These are phyloP conservation scores for Aspergillus egyptiacus DNA, from an alignment of 495 filamentous ascomycete species.

Conservation along the genomic window DNA sequence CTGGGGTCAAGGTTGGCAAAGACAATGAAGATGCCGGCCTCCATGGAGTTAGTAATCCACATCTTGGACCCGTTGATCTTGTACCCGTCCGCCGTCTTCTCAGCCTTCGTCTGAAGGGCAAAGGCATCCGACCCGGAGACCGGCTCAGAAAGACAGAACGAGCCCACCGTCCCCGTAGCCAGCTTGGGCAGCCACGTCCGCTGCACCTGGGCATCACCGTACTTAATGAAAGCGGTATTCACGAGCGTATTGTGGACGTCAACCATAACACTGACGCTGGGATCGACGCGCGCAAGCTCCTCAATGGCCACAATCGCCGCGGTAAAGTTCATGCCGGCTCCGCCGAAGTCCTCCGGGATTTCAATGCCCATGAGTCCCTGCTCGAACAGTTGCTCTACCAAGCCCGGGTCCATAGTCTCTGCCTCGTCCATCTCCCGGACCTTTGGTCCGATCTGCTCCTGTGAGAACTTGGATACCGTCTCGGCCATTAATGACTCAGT, in stretches of 20 bases:
- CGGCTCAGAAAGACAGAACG: conserved; percentile 94
- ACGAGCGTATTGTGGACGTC: conserved; percentile 98
- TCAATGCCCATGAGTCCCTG: conserved; percentile 97
- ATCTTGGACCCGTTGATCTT: conserved; percentile 90
- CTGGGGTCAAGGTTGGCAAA: conserved; percentile 90
- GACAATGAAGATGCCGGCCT: conserved; percentile 93
- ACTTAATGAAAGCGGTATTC: conserved; percentile 88
- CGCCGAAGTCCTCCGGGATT: conserved; percentile 94
- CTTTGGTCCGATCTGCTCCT: conserved; percentile 82
- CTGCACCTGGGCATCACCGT: conserved; percentile 67
- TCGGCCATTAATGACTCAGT: conserved; percentile 85
- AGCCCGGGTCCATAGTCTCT: conserved; percentile 80
- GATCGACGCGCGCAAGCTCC: conserved; percentile 90
- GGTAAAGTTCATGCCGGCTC: conserved; percentile 98
- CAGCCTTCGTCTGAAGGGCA: conserved; percentile 82
- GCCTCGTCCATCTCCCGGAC: conserved; percentile 97
- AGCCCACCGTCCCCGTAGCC: conserved; percentile 85
- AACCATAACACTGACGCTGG: conserved; percentile 85
- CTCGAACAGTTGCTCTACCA: conserved; percentile 93
- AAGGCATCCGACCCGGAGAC: conserved; percentile 93
- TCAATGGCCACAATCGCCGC: conserved; percentile 93
- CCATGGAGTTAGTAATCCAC: conserved; percentile 98
- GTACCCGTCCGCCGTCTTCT: conserved; percentile 70
- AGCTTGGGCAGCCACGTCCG: conserved; percentile 81
- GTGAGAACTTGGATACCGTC: conserved; percentile 82